A percentile compares a stretch with the other conserved stretches of the same genome.
These are phyloP conservation scores for Colletotrichum sidae DNA, from an alignment of 2,329 filamentous ascomycete species.

Conservation along the genomic window DNA sequence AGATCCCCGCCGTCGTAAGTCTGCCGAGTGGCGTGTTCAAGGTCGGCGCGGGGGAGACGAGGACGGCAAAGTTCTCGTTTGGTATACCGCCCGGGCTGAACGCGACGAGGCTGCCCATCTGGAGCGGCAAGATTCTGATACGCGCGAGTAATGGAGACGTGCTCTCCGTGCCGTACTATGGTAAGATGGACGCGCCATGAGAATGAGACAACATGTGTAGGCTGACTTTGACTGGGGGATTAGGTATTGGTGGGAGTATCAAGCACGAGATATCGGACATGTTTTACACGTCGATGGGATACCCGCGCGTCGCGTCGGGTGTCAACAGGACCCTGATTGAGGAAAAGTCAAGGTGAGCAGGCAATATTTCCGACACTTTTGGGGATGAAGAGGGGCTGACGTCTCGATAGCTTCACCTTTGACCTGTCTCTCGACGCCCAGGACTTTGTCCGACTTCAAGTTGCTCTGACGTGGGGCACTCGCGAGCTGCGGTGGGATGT, in stretches of 20 bases:
- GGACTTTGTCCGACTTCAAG: slow-evolving; percentile 43
- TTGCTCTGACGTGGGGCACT: slow-evolving; percentile 41
- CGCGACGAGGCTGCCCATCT: slow-evolving; percentile 45
- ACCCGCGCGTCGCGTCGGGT: slow-evolving; percentile 24
- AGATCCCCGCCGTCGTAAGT: slow-evolving; percentile 19
- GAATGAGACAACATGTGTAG: not conserved
- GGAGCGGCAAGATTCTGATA: slow-evolving; percentile 49
- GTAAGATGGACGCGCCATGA: slow-evolving; percentile 20
- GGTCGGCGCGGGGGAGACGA: slow-evolving; percentile 34
- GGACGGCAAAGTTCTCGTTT: slow-evolving; percentile 48
- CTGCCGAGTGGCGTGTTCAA: slow-evolving; percentile 34
- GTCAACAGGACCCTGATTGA: slow-evolving; percentile 22
- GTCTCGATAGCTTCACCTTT: slow-evolving; percentile 36
- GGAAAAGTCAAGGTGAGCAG: slow-evolving; percentile 20
- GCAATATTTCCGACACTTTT: no score
- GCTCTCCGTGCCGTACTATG: slow-evolving; percentile 48
- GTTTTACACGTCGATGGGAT: slow-evolving; percentile 24
- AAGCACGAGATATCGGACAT: slow-evolving; percentile 30
- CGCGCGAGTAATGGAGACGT: slow-evolving; percentile 46
- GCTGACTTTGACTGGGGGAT: not conserved
- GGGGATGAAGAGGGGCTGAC: not conserved
- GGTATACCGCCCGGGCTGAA: slow-evolving; percentile 43
- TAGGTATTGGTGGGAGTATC: slow-evolving; percentile 31
- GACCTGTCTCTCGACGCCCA: slow-evolving; percentile 40
- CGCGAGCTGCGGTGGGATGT: slow-evolving; percentile 45